Conservation (phyloP, 345 rosid genomes). For the Cardiospermum halicacabum region DNA sequence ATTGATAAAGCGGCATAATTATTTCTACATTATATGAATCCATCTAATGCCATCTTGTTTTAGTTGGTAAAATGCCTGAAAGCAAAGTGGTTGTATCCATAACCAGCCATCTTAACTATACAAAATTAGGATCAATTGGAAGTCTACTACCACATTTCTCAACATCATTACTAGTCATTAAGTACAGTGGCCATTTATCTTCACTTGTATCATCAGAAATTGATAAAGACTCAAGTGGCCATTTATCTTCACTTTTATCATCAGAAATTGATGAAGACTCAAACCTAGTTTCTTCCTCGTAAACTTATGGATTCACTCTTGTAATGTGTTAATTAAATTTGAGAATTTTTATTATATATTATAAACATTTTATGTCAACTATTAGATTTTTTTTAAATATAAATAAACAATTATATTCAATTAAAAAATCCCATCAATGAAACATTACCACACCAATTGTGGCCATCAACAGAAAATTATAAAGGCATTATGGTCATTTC, state of each 20-base stretch:
- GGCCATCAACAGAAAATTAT: too few species aligned
- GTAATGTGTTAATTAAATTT: too few species aligned
- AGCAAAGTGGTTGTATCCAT: constrained; percentile 39
- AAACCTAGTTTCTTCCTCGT: constrained; percentile 24
- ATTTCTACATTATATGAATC: constrained; percentile 30
- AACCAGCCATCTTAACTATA: constrained; percentile 32
- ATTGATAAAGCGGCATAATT: constrained; percentile 29
- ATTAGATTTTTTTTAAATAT: too few species aligned
- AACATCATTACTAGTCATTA: constrained; percentile 46
- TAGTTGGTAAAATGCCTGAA: constrained; percentile 54
- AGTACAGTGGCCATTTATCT: constrained; percentile 25
- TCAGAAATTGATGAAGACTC: too few species aligned
- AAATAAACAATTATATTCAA: too few species aligned
- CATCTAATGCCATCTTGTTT: constrained; percentile 38
- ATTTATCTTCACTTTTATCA: too few species aligned
- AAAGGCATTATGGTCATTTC: too few species aligned
- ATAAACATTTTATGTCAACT: too few species aligned
- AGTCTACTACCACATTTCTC: constrained; percentile 35
- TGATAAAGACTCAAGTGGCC: too few species aligned
- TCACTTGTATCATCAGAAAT: constrained; percentile 21
- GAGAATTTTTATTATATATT: too few species aligned
- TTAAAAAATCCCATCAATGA: too few species aligned
- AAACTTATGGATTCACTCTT: constrained; percentile 13
- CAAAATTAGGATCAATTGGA: constrained; percentile 57
- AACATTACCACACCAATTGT: too few species aligned